Percentiles rank a stretch among this genome's conserved stretches.
Evolutionary conservation across 306 rosid genomes (phyloP).

Genomic region (Rosa chinensis): DNA sequence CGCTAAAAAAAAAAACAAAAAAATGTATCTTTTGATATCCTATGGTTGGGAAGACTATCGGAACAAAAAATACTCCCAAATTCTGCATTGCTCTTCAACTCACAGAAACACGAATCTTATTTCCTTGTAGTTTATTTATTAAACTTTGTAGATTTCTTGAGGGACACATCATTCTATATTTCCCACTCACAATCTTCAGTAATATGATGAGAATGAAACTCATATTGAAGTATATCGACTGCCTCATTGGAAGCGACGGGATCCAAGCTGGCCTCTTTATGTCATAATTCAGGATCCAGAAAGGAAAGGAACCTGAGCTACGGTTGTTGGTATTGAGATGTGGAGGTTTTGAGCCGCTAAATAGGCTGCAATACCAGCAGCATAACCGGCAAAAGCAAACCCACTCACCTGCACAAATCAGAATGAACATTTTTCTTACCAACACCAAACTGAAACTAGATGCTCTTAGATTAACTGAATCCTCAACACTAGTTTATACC

Average conservation of each 20-base stretch:
- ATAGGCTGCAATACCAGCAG: slow-evolving; percentile 80
- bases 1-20: no score
- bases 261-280: slow-evolving; percentile 16
- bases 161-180: slow-evolving; percentile 7
- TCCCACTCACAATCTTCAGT: neutral
- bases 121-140: neutral
- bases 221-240: neutral
- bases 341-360: slow-evolving; percentile 62
- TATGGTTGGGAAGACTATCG: neutral
- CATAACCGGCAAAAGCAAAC: slow-evolving; percentile 93
- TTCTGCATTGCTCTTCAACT: neutral
- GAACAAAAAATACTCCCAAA: neutral
- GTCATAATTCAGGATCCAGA: slow-evolving; percentile 43
- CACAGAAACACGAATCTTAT: neutral
- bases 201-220: neutral
- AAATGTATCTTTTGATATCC: neutral
- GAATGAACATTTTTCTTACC: neutral
- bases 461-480: neutral
- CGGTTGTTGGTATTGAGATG: slow-evolving; percentile 61
- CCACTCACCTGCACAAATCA: slow-evolving; percentile 74
- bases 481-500: slow-evolving; percentile 40
- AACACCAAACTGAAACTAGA: slow-evolving; percentile 8
- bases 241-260: slow-evolving; percentile 19
- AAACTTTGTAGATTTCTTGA: neutral
- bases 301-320: slow-evolving; percentile 72